phyloP scores from a whole-genome alignment of 768 basidiomycete genomes.

The Kwoniella botswanensis region DNA sequence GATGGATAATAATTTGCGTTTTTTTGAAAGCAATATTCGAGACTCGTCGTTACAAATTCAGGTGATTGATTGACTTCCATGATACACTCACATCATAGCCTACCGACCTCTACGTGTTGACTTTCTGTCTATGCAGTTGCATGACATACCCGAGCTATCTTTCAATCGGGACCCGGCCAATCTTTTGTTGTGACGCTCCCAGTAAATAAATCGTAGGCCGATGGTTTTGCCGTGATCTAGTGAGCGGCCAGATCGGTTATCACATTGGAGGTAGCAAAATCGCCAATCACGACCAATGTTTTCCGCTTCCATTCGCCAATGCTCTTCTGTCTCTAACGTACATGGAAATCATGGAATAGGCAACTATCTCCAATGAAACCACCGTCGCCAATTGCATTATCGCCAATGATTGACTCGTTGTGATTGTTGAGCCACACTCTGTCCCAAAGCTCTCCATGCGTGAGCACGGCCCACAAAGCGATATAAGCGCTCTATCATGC shows the following conservation, averaged over 20 bases:
- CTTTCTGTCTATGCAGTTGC: not conserved
- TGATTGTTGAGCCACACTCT: too few relatives aligned
- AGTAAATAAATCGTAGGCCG: not conserved
- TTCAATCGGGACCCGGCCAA: not conserved
- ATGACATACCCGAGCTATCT: not conserved
- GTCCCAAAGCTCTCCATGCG: too few relatives aligned
- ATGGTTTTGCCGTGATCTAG: constrained; percentile 6
- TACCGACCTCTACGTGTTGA: not conserved
- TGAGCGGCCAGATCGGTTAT: not conserved
- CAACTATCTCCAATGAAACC: not conserved
- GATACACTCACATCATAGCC: too few relatives aligned
- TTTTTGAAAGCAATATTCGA: not conserved
- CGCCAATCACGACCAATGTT: too few relatives aligned
- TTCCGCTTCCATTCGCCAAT: not conserved
- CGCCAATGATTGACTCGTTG: not conserved
- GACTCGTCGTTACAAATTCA: too few relatives aligned
- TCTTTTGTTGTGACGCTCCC: not conserved
- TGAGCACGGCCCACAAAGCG: too few relatives aligned
- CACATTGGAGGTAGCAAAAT: too few relatives aligned
- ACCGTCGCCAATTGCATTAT: not conserved
- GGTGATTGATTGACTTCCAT: not conserved
- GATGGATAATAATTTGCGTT: not conserved
- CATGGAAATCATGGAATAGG: not conserved
- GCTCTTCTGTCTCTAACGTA: not conserved
- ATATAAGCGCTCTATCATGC: too few relatives aligned